Evolutionary conservation across 352 stramenopile species (phyloP).

Genomic region (Globisporangium heterothallicum): DNA sequence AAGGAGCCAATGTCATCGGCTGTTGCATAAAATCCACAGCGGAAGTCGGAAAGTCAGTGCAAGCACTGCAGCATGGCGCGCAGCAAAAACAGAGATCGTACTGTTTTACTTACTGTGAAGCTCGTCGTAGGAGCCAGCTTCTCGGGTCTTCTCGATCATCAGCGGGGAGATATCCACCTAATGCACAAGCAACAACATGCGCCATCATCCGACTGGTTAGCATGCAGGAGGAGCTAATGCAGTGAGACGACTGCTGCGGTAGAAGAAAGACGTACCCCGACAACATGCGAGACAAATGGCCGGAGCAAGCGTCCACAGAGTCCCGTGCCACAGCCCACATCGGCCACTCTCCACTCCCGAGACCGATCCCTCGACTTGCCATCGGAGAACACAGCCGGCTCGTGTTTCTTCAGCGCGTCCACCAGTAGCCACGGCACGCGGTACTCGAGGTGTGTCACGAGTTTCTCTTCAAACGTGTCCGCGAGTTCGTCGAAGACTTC

Average conservation of each 20-base stretch:
- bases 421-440: conserved; percentile 76
- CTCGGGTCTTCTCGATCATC: conserved; percentile 76
- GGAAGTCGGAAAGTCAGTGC: too few species aligned
- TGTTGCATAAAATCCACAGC: too few species aligned
- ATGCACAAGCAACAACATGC: background rate
- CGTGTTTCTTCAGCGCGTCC: conserved; percentile 44
- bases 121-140: conserved; percentile 61
- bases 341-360: conserved; percentile 32
- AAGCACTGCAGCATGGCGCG: too few species aligned
- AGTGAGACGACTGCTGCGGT: too few species aligned
- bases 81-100: conserved; percentile 2
- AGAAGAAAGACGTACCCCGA: conserved; percentile 48
- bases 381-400: conserved; percentile 21
- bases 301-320: conserved; percentile 66
- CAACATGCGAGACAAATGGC: conserved; percentile 46
- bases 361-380: background rate
- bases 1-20: conserved; percentile 53
- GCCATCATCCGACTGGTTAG: too few species aligned
- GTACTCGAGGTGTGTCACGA: conserved; percentile 75
- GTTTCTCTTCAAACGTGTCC: conserved; percentile 77
- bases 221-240: too few species aligned
- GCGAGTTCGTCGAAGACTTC: conserved; percentile 78
- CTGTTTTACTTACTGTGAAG: conserved; percentile 60
- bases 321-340: conserved; percentile 74
- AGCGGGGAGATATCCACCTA: conserved; percentile 76